Conservation (phyloP, 2,329 filamentous ascomycete species). For the Helotiales sp. region DNA sequence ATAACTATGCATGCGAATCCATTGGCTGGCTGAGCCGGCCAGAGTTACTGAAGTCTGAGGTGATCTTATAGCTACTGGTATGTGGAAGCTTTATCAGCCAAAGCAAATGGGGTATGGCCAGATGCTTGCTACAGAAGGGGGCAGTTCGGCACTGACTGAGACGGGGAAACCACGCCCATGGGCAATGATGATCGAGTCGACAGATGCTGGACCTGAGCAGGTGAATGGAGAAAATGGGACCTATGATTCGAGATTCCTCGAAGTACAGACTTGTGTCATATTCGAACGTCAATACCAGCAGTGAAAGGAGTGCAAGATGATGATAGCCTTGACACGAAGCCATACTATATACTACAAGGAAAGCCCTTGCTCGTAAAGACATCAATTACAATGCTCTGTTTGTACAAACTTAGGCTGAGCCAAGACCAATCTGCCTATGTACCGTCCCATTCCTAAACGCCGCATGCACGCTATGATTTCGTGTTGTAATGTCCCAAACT, state of each 20-base stretch:
- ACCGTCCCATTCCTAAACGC: background rate
- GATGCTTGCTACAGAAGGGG: background rate
- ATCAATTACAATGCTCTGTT: background rate
- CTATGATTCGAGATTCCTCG: too few relatives aligned
- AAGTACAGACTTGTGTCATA: too few relatives aligned
- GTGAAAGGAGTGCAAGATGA: too few relatives aligned
- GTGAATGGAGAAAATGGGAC: too few relatives aligned
- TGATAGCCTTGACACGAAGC: too few relatives aligned
- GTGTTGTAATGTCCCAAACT: background rate
- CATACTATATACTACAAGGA: too few relatives aligned
- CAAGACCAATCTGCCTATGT: background rate
- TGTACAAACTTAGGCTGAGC: background rate
- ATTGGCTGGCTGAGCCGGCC: constrained; percentile 53
- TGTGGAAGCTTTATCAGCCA: background rate
- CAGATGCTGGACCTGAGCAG: too few relatives aligned
- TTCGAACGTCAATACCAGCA: too few relatives aligned
- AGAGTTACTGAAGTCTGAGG: background rate
- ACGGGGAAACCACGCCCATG: too few relatives aligned
- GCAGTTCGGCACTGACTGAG: too few relatives aligned
- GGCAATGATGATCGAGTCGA: too few relatives aligned
- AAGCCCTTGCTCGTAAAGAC: too few relatives aligned
- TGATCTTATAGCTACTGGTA: background rate
- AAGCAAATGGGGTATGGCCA: background rate
- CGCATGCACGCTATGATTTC: background rate
- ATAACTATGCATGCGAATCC: constrained; percentile 81